Evolutionary conservation across 495 filamentous ascomycete genomes (phyloP), one percentile per base, ranked within the genome.

Genomic region (Astrothelium subdiscretum): DNA sequence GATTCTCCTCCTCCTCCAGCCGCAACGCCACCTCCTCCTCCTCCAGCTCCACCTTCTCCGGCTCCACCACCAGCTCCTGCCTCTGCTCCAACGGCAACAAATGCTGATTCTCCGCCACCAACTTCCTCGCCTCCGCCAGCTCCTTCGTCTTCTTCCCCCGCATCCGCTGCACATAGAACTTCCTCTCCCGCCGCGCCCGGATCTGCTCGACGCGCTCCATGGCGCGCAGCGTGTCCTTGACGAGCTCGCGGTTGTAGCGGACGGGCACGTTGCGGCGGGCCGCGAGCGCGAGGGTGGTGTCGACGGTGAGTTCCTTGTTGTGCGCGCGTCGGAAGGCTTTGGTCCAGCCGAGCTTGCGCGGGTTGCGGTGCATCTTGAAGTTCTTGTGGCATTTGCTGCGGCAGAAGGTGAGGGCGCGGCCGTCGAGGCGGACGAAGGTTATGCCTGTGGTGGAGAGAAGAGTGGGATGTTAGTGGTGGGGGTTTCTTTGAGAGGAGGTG

Each of bases 341-440:
- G 20, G 71, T 77, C 75, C 75, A 77, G 54, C 62, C 71, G 32
- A 77, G 74, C 61, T 87, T 86, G 69, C 85, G 78, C n/a, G 85
- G 84, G 68, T 87, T 86, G 67, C 94, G 85, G 85, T 97, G 96
- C 90, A 95, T 96, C 79, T 96, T 96, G 84, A 97, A 96, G 80
- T 95, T 95, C 79, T 91, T 90, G 77, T 95, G 90, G 80, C 92
- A 96, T 81, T 96, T 97, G 63, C 80, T 85, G 48, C 90, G 81
- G 80, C 90, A 95, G 81, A 85, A 85, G 54, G 80, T 75, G 75
- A 89, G 89, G 59, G 78, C 76, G 69, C 80, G 80, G 66, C 88
- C 89, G 74, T 95, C 90, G 72, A 91, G 91, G 68, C 87, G 83
- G 63, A 89, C 84, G 71, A 90, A 90, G 64, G 87, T 90, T 69